Percentiles rank a stretch among this genome's conserved stretches.
These are phyloP conservation scores for Alternaria solani DNA, from an alignment of 2,329 filamentous ascomycete species.

Conservation along the genomic window DNA sequence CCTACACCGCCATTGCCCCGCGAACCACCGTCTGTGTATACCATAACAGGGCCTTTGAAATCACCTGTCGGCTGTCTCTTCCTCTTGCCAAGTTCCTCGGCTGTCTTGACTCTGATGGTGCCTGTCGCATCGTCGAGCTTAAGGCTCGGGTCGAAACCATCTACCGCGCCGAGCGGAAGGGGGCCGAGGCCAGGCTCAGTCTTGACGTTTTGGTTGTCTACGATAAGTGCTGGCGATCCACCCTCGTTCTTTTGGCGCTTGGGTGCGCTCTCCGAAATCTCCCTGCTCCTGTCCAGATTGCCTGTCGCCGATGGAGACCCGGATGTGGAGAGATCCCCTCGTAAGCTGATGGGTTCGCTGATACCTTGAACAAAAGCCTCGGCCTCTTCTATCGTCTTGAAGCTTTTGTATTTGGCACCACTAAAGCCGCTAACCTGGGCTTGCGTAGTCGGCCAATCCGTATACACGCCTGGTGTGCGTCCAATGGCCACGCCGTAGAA, in stretches of 20 bases:
- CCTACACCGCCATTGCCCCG: slow-evolving; percentile 64
- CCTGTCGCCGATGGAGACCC: slow-evolving; percentile 34
- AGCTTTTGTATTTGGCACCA: slow-evolving; percentile 64
- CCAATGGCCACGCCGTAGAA: slow-evolving; percentile 69
- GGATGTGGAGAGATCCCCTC: slow-evolving; percentile 38
- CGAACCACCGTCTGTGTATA: slow-evolving; percentile 71
- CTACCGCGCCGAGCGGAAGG: slow-evolving; percentile 63
- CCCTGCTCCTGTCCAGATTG: slow-evolving; percentile 23
- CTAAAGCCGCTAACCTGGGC: slow-evolving; percentile 78
- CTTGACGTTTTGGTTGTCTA: slow-evolving; percentile 23
- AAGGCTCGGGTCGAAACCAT: slow-evolving; percentile 68
- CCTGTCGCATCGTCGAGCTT: slow-evolving; percentile 63
- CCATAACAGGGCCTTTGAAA: slow-evolving; percentile 60
- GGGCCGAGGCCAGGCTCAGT: slow-evolving; percentile 63
- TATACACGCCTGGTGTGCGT: slow-evolving; percentile 68
- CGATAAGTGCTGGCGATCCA: slow-evolving; percentile 19
- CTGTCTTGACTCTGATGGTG: slow-evolving; percentile 63
- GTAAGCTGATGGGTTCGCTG: slow-evolving; percentile 36
- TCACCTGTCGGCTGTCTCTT: slow-evolving; percentile 57
- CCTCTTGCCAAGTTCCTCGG: slow-evolving; percentile 56
- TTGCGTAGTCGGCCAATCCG: slow-evolving; percentile 73
- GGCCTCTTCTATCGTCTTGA: slow-evolving; percentile 69
- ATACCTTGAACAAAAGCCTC: slow-evolving; percentile 71
- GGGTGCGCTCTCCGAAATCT: slow-evolving; percentile 23
- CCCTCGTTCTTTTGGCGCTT: slow-evolving; percentile 51